Conservation (phyloP, 768 basidiomycete species). For the Lentinula aciculospora region DNA sequence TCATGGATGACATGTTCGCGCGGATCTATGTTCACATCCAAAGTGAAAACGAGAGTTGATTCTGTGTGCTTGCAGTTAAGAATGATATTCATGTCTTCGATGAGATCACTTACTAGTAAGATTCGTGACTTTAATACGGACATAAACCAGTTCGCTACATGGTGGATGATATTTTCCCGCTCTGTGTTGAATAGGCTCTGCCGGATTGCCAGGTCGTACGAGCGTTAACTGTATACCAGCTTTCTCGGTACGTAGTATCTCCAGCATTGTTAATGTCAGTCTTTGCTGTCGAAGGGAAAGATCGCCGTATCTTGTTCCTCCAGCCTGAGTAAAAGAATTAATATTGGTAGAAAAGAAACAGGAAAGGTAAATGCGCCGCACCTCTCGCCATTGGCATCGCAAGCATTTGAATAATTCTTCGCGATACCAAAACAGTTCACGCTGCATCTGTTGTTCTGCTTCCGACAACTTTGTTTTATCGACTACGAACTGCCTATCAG, state of each 20-base stretch:
- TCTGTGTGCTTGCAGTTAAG: slow-evolving; percentile 29
- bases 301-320: slow-evolving; percentile 69
- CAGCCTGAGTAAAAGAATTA: slow-evolving; percentile 45
- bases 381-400: slow-evolving; percentile 82
- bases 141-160: slow-evolving; percentile 58
- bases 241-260: slow-evolving; percentile 64
- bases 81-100: not conserved
- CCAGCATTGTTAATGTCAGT: slow-evolving; percentile 75
- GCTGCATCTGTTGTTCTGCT: slow-evolving; percentile 56
- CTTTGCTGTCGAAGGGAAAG: slow-evolving; percentile 74
- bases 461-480: slow-evolving; percentile 60
- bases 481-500: slow-evolving; percentile 89
- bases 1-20: slow-evolving; percentile 64
- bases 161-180: slow-evolving; percentile 43
- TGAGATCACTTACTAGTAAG: slow-evolving; percentile 48
- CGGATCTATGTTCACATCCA: slow-evolving; percentile 54
- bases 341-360: not conserved
- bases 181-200: slow-evolving; percentile 19
- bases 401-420: slow-evolving; percentile 76
- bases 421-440: slow-evolving; percentile 93
- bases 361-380: slow-evolving; percentile 17
- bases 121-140: slow-evolving; percentile 57
- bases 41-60: slow-evolving; percentile 41
- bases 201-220: slow-evolving; percentile 20
- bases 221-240: slow-evolving; percentile 56